These are phyloP conservation scores for Plenodomus biglobosus DNA, from an alignment of 2,329 filamentous ascomycete genomes.

Conservation along the genomic window DNA sequence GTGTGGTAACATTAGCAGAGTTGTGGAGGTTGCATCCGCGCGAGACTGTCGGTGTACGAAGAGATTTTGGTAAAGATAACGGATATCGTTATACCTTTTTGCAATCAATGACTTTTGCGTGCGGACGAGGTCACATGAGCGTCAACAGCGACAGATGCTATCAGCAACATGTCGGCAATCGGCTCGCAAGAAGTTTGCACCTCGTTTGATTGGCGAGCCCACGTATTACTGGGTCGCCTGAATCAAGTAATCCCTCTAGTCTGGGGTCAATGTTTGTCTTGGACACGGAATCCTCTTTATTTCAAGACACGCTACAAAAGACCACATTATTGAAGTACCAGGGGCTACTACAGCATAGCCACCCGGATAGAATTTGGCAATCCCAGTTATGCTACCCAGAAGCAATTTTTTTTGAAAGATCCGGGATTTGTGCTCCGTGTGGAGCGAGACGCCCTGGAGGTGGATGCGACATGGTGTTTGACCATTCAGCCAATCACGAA, in stretches of 20 bases:
- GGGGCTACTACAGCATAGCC: not conserved
- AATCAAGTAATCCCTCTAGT: too few species aligned
- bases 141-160: not conserved
- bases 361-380: not conserved
- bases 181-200: too few species aligned
- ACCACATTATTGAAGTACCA: not conserved
- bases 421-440: not conserved
- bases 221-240: too few species aligned
- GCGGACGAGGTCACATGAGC: not conserved
- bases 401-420: not conserved
- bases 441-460: not conserved
- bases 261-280: too few species aligned
- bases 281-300: too few species aligned
- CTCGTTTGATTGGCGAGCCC: too few species aligned
- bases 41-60: conserved; percentile 9
- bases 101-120: not conserved
- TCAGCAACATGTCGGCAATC: too few species aligned
- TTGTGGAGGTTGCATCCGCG: conserved; percentile 21
- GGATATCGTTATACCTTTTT: not conserved
- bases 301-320: not conserved
- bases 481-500: conserved; percentile 5
- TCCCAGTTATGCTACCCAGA: not conserved
- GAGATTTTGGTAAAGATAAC: conserved; percentile 6
- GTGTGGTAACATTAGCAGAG: conserved; percentile 26
- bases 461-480: not conserved